Evolutionary conservation across 345 rosid species (phyloP).

Genomic region (Lepidium sativum): DNA sequence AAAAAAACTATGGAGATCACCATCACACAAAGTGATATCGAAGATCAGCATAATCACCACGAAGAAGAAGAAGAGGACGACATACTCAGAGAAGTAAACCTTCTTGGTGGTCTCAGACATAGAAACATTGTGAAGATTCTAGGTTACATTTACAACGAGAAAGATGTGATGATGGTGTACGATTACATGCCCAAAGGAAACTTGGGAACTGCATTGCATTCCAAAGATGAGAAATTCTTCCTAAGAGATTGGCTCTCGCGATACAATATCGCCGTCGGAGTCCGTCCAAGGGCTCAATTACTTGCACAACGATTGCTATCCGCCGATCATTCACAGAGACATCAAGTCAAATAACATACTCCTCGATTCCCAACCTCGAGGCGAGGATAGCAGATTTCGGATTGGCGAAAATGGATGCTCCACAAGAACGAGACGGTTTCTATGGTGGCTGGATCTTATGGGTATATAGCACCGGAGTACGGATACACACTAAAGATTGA

Average conservation of each 20-base stretch:
- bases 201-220: constrained; percentile 67
- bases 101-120: constrained; percentile 73
- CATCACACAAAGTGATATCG: constrained; percentile 36
- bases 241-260: constrained; percentile 88
- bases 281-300: constrained; percentile 84
- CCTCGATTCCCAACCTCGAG: constrained; percentile 57
- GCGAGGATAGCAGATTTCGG: constrained; percentile 90
- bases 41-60: constrained; percentile 24
- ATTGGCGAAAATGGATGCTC: constrained; percentile 72
- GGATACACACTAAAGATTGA: constrained; percentile 81
- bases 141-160: constrained; percentile 81
- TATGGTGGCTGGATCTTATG: constrained; percentile 90
- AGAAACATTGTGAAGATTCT: constrained; percentile 68
- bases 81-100: constrained; percentile 59
- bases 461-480: constrained; percentile 90
- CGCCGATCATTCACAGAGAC: constrained; percentile 83
- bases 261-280: constrained; percentile 75
- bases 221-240: constrained; percentile 47
- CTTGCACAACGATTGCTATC: constrained; percentile 79
- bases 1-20: constrained; percentile 87
- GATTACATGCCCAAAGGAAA: constrained; percentile 87
- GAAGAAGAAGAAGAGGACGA: constrained; percentile 37
- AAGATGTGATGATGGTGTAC: constrained; percentile 63
- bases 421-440: constrained; percentile 84
- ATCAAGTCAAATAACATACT: constrained; percentile 86